Evolutionary conservation across 768 basidiomycete genomes (phyloP), one percentile per base, ranked within the genome.

Genomic region (Leccinum boreale): DNA sequence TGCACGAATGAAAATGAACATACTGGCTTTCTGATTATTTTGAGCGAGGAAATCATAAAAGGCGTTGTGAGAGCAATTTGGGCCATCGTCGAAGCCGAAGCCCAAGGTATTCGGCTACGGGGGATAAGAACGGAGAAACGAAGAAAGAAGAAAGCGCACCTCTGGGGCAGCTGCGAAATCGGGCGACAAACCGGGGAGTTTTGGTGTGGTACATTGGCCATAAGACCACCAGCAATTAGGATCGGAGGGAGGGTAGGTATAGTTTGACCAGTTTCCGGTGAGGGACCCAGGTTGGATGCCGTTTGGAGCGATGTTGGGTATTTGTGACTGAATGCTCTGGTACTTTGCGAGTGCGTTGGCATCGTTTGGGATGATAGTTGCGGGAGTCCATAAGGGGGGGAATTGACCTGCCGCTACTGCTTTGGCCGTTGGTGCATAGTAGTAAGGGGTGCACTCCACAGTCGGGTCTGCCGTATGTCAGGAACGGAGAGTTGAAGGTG

Each of bases 21-120:
- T 0, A 79, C 83, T 65, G 56, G 85, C 84, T 78, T 79, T 83
- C 71, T 86, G 85, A 28, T 84, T 75, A 60, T 85, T 73, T 9
- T 73, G 66, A 3, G 63, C 50, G 29, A 86, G 75, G 59, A 69
- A 86, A 58, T 85, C 76, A 47, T 86, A 86, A 58, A 86, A 86
- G 3, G 73, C 76, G 55, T 86, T 86, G 58, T 86, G 85, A 4
- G 81, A 79, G 63, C 85, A 86, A 62, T 83, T 84, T 2, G 85
- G 85, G 1, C 85, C 85, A 58, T 86, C 85, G 58, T 86, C 85
- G 57, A 86, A 86, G 3, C 78, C 82, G 48, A 81, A 85, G 1
- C 83, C 85, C 17, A 85, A 70, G 2, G 84, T 83, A 10, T 69
- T 65, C 31, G 85, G 84, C 82, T 63, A 33, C 4, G 4, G 4